Conservation (phyloP, 306 rosid species). For the Vachellia pachyceras region DNA sequence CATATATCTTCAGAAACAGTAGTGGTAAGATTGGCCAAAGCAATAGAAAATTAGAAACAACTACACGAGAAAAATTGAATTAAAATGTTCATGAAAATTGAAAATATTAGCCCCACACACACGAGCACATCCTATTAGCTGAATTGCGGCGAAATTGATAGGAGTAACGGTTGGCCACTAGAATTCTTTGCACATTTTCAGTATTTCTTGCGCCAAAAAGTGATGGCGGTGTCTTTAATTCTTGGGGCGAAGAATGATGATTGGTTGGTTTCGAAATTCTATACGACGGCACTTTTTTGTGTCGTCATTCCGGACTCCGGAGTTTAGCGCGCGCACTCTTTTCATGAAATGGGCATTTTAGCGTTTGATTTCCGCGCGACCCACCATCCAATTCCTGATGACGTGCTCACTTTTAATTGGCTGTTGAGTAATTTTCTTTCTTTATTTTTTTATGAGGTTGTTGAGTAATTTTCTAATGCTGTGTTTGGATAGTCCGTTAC, state of each 20-base stretch:
- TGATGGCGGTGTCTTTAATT: background rate
- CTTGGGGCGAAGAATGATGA: conserved; percentile 15
- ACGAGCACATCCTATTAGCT: background rate
- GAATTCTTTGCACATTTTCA: background rate
- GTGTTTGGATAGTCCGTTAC: no score
- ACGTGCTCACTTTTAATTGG: background rate
- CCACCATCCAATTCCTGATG: background rate
- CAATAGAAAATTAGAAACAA: background rate
- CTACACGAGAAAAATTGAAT: no score
- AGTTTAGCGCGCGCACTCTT: conserved; percentile 45
- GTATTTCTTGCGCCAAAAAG: background rate
- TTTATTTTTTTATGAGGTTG: background rate
- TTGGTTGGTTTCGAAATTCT: conserved; percentile 42
- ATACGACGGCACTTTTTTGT: conserved; percentile 13
- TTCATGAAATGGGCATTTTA: conserved; percentile 8
- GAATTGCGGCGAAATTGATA: background rate
- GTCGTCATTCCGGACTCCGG: conserved; percentile 35
- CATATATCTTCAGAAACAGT: no score
- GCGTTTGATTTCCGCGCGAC: conserved; percentile 7
- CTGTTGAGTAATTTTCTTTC: background rate
- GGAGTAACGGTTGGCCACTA: background rate
- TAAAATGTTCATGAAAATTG: background rate
- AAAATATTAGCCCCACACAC: background rate
- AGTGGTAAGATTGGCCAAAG: background rate
- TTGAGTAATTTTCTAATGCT: background rate